phyloP scores from a whole-genome alignment of 495 filamentous ascomycete species.

The Hyaloscypha variabilis region DNA sequence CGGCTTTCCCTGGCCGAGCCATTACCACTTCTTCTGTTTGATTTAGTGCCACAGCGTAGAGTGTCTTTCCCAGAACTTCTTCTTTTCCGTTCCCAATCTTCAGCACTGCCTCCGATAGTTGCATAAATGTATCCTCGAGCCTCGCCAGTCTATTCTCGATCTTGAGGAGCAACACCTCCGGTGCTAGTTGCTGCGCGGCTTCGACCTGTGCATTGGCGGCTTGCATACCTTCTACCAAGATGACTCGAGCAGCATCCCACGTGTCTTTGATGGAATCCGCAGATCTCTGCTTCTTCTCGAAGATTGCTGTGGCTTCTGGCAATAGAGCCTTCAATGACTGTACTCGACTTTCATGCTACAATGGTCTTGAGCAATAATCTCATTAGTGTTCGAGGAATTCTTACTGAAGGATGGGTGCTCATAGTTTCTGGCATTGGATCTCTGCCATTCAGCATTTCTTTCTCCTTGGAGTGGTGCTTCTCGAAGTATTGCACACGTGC shows the following conservation, averaged over 20 bases:
- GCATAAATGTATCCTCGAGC: not conserved
- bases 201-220: not conserved
- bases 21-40: not conserved
- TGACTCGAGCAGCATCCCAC: not conserved
- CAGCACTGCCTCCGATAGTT: not conserved
- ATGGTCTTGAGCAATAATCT: not conserved
- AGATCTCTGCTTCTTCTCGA: not conserved
- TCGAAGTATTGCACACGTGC: constrained; percentile 4
- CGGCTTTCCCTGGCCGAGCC: not conserved
- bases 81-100: not conserved
- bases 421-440: constrained; percentile 11
- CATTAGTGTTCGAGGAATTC: not conserved
- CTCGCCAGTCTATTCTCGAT: constrained; percentile 2
- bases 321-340: not conserved
- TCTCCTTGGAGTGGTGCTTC: constrained; percentile 1
- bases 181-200: not conserved
- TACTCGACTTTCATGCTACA: constrained; percentile 4
- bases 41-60: not conserved
- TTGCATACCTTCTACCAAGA: not conserved
- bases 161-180: constrained; percentile 3
- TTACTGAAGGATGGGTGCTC: constrained; percentile 11
- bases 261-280: not conserved
- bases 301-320: constrained; percentile 8
- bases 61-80: not conserved
- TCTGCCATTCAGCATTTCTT: constrained; percentile 4